Percentiles rank a stretch among this genome's conserved stretches.
phyloP scores from a whole-genome alignment of 805 yeast genomes.

The Candida ascalaphidarum region DNA sequence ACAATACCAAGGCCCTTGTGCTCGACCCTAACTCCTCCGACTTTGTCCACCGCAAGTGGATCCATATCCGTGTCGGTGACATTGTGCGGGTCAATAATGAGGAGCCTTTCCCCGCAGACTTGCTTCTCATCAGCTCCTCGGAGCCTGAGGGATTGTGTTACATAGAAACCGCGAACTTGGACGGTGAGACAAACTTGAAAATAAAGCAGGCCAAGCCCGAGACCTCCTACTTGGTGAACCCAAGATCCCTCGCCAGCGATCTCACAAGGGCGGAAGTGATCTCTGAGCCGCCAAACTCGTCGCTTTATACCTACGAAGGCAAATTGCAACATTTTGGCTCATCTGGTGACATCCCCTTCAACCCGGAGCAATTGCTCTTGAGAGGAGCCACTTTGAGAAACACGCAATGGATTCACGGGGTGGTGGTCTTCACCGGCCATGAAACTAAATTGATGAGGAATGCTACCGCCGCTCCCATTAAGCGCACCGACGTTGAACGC shows the following conservation, averaged over 20 bases:
- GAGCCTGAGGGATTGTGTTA: constrained; percentile 98
- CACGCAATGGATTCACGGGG: constrained; percentile 92
- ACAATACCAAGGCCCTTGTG: constrained; percentile 66
- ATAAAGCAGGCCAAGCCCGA: constrained; percentile 84
- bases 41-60: constrained; percentile 70
- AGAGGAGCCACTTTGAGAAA: constrained; percentile 95
- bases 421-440: constrained; percentile 94
- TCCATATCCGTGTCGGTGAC: constrained; percentile 85
- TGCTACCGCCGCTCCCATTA: constrained; percentile 97
- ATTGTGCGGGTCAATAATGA: constrained; percentile 77
- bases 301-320: constrained; percentile 92
- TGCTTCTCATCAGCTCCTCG: constrained; percentile 76
- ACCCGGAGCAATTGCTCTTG: constrained; percentile 85
- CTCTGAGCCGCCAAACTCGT: constrained; percentile 91
- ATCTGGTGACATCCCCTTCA: constrained; percentile 51
- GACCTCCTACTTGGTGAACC: constrained; percentile 65
- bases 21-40: constrained; percentile 49
- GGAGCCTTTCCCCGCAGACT: constrained; percentile 91
- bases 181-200: constrained; percentile 95
- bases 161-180: constrained; percentile 94
- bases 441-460: constrained; percentile 97
- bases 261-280: constrained; percentile 35
- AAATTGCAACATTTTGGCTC: constrained; percentile 51
- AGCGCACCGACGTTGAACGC: constrained; percentile 93
- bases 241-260: constrained; percentile 39